Base-by-base conservation (phyloP, 768 basidiomycete species). In the Rossbeevera mucosa region DNA sequence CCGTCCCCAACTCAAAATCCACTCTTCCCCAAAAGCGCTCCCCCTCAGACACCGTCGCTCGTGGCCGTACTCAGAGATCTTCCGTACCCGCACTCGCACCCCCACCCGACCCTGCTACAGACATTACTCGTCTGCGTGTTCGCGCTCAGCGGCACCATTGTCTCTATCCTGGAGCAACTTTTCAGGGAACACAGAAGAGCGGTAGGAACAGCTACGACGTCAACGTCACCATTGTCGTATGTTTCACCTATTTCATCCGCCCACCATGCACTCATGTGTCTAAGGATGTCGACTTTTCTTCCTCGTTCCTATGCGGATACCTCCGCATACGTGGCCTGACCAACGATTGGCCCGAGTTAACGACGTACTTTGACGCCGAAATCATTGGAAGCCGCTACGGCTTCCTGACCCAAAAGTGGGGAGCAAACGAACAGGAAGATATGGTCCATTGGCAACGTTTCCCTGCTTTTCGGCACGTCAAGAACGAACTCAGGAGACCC, bases 291-390 rank as follows among this genome's bases (percentile, higher is more conserved):
- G 89, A 95, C 68, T 88, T 96, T 61, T 71, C 83, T 3, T 82
- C 85, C 13, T 93, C 94, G 0, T 87, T 83, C 55, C 76, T 97
- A 14, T 92, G 87, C 60, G 95, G 95, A 20, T 95, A 94, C 67
- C 84, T 98, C 36, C 85, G 88, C 53, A 98, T 98, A 66, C 86
- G 87, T 16, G 91, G 92, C 25, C 74, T 97, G 47, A 97, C 94
- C 36, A 85, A 94, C 59, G 89, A 95, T 63, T 94, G 91, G 81
- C 94, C 94, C 14, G 90, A 94, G 68, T 80, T 97, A 38, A 96
- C 94, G 5, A 97, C 94, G 2, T 96, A 93, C 64, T 97, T 97
- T 69, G 91, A 94, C 63, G 94, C 94, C 44, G 92, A 97, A 69
- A 92, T 97, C 56, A 94, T 97, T 58, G 94, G 94, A 16, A 83